Percentiles rank a stretch among this genome's conserved stretches.
Evolutionary conservation across 768 basidiomycete genomes (phyloP).

Genomic region (Asterophora lycoperdoides): DNA sequence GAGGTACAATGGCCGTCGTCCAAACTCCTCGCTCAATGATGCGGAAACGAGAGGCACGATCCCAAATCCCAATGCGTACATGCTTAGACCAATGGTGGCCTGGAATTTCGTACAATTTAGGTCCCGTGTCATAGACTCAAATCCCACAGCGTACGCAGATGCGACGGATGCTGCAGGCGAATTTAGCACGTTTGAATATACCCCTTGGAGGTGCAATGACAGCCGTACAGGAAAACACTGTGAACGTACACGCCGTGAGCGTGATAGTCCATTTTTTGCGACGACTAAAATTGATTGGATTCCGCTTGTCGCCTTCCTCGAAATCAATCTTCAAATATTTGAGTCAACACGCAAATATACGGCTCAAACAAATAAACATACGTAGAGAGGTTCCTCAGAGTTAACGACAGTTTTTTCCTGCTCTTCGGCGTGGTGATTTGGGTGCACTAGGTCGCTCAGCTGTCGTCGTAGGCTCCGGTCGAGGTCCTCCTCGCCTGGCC

Average conservation of each 20-base stretch:
- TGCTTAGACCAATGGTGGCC: constrained; percentile 45
- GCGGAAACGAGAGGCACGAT: constrained; percentile 62
- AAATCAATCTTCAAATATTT: constrained; percentile 19
- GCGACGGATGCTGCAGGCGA: constrained; percentile 40
- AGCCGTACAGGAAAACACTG: constrained; percentile 41
- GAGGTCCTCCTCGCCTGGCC: constrained; percentile 27
- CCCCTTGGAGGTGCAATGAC: neutral
- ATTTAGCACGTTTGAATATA: neutral
- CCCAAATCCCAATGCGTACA: constrained; percentile 60
- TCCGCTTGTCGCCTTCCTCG: constrained; percentile 19
- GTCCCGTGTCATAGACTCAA: constrained; percentile 51
- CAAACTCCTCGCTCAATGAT: constrained; percentile 71
- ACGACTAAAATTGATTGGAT: constrained; percentile 20
- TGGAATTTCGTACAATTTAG: constrained; percentile 41
- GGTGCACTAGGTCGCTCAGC: constrained; percentile 26
- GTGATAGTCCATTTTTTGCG: constrained; percentile 31
- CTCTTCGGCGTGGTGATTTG: constrained; percentile 12
- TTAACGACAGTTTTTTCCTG: neutral
- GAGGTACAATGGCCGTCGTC: constrained; percentile 57
- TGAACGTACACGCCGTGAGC: constrained; percentile 41
- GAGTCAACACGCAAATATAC: neutral
- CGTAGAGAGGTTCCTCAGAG: constrained; percentile 14
- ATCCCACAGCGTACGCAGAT: constrained; percentile 52
- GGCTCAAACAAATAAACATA: neutral
- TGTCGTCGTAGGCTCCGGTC: constrained; percentile 31